Evolutionary conservation across 371 early-diverging fungal genomes (phyloP).

Genomic region (Rhizopus sp.): DNA sequence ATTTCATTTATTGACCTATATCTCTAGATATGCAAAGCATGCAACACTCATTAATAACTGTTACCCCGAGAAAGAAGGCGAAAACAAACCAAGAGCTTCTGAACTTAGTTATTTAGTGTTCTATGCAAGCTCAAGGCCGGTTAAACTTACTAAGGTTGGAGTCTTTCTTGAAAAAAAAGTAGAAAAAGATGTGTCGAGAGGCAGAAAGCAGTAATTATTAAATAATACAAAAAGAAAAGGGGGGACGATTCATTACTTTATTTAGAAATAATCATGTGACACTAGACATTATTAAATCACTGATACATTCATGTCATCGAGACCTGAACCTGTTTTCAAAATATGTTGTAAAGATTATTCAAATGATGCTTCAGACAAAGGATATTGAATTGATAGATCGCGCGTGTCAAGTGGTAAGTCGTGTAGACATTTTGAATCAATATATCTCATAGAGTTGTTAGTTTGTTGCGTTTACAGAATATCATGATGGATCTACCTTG

Average conservation of each 20-base stretch:
- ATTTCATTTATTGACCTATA: neutral
- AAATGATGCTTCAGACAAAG: conserved; percentile 55
- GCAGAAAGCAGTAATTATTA: conserved; percentile 49
- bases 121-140: conserved; percentile 89
- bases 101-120: conserved; percentile 89
- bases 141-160: conserved; percentile 92
- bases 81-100: conserved; percentile 78
- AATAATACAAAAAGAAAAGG: neutral
- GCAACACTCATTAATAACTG: conserved; percentile 90
- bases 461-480: conserved; percentile 70
- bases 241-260: neutral
- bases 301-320: conserved; percentile 72
- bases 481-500: conserved; percentile 68
- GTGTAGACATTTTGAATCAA: neutral
- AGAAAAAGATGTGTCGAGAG: conserved; percentile 66
- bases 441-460: conserved; percentile 23
- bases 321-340: conserved; percentile 86
- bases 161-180: conserved; percentile 79
- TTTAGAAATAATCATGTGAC: conserved; percentile 51
- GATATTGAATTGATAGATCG: conserved; percentile 53
- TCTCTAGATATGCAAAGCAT: conserved; percentile 77
- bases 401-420: conserved; percentile 58
- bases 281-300: conserved; percentile 72
- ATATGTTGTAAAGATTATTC: conserved; percentile 60
- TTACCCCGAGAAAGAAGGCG: conserved; percentile 84